Conservation (phyloP, 2,329 filamentous ascomycete genomes). For the Penicillium sp. region DNA sequence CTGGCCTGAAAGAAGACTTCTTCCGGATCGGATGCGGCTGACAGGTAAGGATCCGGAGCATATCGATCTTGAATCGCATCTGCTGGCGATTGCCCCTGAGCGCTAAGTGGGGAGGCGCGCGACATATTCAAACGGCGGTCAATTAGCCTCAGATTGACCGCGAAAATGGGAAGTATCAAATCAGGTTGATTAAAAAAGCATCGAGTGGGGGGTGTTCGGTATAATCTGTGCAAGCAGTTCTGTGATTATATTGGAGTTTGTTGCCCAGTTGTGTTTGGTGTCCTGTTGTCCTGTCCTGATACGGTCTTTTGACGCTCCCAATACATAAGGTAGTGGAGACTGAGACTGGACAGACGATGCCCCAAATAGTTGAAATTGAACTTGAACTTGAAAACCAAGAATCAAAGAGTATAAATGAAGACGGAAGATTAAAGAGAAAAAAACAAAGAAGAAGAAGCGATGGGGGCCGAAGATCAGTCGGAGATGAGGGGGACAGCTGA, state of each 20-base stretch:
- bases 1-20: constrained; percentile 38
- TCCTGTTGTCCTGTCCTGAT: too few relatives aligned
- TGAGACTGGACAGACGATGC: not conserved
- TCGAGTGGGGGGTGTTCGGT: not conserved
- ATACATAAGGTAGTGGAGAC: not conserved
- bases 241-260: not conserved
- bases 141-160: constrained; percentile 1
- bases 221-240: not conserved
- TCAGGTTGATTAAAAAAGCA: not conserved
- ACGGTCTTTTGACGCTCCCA: not conserved
- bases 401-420: not conserved
- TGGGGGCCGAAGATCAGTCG: constrained; percentile 11
- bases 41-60: constrained; percentile 42
- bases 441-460: not conserved
- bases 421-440: not conserved
- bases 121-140: constrained; percentile 21
- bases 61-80: constrained; percentile 34
- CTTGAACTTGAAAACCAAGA: not conserved
- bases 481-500: constrained; percentile 11
- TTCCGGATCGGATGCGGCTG: constrained; percentile 40
- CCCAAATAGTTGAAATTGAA: not conserved
- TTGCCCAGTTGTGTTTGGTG: not conserved
- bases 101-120: constrained; percentile 23
- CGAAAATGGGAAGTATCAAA: not conserved
- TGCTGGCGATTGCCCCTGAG: constrained; percentile 22